Conservation (phyloP, 768 basidiomycete species). For the Lanmaoa rubissima region DNA sequence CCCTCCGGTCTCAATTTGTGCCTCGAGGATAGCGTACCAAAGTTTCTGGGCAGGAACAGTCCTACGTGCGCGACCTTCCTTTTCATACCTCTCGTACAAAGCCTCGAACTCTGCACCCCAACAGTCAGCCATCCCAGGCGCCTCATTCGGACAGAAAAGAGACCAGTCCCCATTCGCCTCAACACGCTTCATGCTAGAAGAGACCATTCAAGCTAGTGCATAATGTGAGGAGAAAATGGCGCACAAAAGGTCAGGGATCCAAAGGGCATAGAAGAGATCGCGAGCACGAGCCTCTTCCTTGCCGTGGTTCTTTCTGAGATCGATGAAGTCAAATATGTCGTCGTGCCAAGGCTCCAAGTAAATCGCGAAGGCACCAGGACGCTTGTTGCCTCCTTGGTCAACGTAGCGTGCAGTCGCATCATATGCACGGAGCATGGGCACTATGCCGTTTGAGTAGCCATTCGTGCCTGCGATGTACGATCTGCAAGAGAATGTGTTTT, state of each 20-base stretch:
- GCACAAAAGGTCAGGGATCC: conserved; percentile 96
- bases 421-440: conserved; percentile 97
- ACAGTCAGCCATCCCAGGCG: conserved; percentile 84
- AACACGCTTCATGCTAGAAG: conserved; percentile 89
- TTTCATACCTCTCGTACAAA: conserved; percentile 84
- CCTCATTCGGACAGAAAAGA: conserved; percentile 97
- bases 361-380: conserved; percentile 97
- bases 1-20: conserved; percentile 98
- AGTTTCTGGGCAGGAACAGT: conserved; percentile 92
- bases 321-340: conserved; percentile 96
- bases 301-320: conserved; percentile 97
- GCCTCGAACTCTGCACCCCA: conserved; percentile 88
- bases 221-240: conserved; percentile 23
- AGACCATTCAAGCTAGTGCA: neutral
- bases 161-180: conserved; percentile 90
- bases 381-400: conserved; percentile 98
- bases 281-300: conserved; percentile 97
- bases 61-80: conserved; percentile 82
- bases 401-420: conserved; percentile 98
- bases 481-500: conserved; percentile 38
- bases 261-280: conserved; percentile 96
- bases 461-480: conserved; percentile 99
- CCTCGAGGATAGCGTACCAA: conserved; percentile 96
- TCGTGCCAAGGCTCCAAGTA: conserved; percentile 99
- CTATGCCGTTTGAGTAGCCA: conserved; percentile 98